A percentile compares a stretch with the other conserved stretches of the same genome.
Conservation (phyloP, 768 basidiomycete genomes). For the Suillus sp. region DNA sequence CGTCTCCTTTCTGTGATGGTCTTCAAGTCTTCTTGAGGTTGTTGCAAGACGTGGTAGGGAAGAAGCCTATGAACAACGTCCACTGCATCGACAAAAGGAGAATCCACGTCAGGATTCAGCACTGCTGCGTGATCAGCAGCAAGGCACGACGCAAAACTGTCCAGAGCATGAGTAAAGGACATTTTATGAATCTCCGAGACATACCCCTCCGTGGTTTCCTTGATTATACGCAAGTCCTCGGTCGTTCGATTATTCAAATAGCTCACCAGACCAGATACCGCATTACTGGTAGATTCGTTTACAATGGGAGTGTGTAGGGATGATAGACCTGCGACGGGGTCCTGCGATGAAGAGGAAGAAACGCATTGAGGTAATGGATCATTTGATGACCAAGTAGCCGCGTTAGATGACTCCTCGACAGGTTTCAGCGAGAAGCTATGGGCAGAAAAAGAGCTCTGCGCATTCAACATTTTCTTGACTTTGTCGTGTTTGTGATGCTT, state of each 20-base stretch:
- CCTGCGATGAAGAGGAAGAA: slow-evolving; percentile 12
- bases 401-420: slow-evolving; percentile 14
- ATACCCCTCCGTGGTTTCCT: slow-evolving; percentile 52
- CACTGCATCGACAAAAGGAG: slow-evolving; percentile 60
- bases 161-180: slow-evolving; percentile 20
- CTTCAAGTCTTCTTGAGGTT: slow-evolving; percentile 66
- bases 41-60: slow-evolving; percentile 80
- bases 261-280: slow-evolving; percentile 21
- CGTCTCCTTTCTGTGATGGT: slow-evolving; percentile 22
- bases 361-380: slow-evolving; percentile 13
- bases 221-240: slow-evolving; percentile 54
- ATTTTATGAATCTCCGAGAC: slow-evolving; percentile 19
- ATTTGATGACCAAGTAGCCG: slow-evolving; percentile 9
- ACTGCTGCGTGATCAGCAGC: slow-evolving; percentile 63
- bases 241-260: slow-evolving; percentile 42
- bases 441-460: slow-evolving; percentile 30
- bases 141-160: slow-evolving; percentile 58
- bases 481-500: slow-evolving; percentile 42
- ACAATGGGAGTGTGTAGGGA: slow-evolving; percentile 12
- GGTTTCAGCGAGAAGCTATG: slow-evolving; percentile 30
- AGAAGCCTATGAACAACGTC: slow-evolving; percentile 74
- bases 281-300: slow-evolving; percentile 24
- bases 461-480: slow-evolving; percentile 36
- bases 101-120: slow-evolving; percentile 66
- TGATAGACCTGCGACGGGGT: slow-evolving; percentile 31